Conservation (phyloP, 1,284 basidiomycete species). For the Ceratobasidium sp. region DNA sequence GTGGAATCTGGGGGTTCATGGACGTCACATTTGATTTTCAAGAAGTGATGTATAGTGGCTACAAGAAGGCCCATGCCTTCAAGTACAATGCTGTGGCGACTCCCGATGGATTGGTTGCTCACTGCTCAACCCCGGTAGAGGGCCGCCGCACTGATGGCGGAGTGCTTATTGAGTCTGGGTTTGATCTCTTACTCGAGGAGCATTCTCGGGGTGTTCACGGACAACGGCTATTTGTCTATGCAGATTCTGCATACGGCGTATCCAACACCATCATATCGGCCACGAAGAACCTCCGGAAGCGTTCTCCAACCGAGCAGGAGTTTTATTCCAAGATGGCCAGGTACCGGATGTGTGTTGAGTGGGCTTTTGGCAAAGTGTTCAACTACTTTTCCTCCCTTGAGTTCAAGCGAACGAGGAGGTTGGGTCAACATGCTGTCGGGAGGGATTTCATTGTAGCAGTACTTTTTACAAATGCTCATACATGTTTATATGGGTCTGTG, state of each 20-base stretch:
- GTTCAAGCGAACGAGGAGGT: background rate
- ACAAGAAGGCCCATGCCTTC: conserved; percentile 18
- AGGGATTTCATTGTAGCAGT: background rate
- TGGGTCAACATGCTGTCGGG: background rate
- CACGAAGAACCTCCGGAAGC: background rate
- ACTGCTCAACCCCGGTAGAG: conserved; percentile 11
- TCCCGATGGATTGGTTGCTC: conserved; percentile 23
- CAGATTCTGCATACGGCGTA: conserved; percentile 21
- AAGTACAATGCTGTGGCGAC: conserved; percentile 27
- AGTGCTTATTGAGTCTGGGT: background rate
- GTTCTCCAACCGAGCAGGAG: background rate
- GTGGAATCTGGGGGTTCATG: conserved; percentile 24
- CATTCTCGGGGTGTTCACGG: background rate
- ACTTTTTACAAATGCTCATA: conserved; percentile 23
- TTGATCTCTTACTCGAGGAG: background rate
- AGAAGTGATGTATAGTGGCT: conserved; percentile 17
- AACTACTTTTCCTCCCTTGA: conserved; percentile 9
- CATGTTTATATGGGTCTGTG: conserved; percentile 15
- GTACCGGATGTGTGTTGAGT: background rate
- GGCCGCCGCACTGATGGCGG: conserved; percentile 1
- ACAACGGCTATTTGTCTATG: conserved; percentile 1
- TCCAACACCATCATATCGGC: conserved; percentile 5
- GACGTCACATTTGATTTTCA: conserved; percentile 17
- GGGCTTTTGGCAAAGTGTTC: conserved; percentile 12
- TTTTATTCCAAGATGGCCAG: background rate